Conservation (phyloP, 2,329 filamentous ascomycete species). For the Hymenoscyphus salicellus region DNA sequence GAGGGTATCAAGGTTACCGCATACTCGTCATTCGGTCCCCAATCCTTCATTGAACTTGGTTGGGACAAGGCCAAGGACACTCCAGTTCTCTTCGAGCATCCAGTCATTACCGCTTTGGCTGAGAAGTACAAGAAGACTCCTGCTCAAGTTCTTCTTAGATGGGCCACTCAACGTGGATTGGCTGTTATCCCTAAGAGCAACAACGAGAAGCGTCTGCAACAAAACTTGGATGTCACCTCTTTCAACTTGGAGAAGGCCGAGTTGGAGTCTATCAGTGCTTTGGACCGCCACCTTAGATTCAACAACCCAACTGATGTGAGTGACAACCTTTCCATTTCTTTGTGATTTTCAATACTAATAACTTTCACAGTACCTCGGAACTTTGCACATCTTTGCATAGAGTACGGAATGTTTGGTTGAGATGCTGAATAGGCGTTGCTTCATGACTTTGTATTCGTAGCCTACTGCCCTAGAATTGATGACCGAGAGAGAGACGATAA, state of each 20-base stretch:
- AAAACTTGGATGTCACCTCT: constrained; percentile 65
- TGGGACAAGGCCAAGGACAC: constrained; percentile 65
- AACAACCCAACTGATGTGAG: constrained; percentile 72
- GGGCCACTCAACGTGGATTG: constrained; percentile 79
- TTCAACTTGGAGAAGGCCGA: constrained; percentile 67
- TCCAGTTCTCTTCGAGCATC: constrained; percentile 68
- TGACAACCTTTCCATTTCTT: constrained; percentile 23
- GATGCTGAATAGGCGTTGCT: not conserved
- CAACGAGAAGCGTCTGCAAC: constrained; percentile 51
- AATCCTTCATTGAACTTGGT: constrained; percentile 74
- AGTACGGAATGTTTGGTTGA: not conserved
- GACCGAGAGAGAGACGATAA: not conserved
- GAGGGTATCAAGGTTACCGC: constrained; percentile 74
- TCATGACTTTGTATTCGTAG: constrained; percentile 3
- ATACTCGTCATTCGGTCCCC: constrained; percentile 80
- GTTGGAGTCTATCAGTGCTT: constrained; percentile 60
- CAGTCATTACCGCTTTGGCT: constrained; percentile 62
- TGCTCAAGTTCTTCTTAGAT: constrained; percentile 79
- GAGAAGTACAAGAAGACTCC: constrained; percentile 69
- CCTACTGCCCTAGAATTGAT: not conserved
- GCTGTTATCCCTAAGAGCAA: constrained; percentile 81
- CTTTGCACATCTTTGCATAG: constrained; percentile 53
- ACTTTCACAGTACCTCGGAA: constrained; percentile 42
- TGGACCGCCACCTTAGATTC: constrained; percentile 68
- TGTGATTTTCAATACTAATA: constrained; percentile 5